These are phyloP conservation scores for Leccinum subrobustum DNA, from an alignment of 1,284 basidiomycete genomes.

Conservation along the genomic window DNA sequence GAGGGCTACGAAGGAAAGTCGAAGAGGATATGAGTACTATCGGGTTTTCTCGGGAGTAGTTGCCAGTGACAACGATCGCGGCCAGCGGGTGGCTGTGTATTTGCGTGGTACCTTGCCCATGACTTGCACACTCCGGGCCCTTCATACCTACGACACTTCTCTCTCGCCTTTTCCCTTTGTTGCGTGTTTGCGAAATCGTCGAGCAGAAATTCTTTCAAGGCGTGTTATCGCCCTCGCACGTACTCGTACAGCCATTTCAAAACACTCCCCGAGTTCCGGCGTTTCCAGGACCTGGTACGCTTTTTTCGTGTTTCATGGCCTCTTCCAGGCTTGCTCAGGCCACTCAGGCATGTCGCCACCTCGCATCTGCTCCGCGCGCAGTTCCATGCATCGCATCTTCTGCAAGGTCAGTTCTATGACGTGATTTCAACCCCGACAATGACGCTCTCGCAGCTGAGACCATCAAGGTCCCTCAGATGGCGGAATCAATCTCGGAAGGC, in stretches of 20 bases:
- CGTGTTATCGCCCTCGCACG: slow-evolving; percentile 67
- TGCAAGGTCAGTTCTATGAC: slow-evolving; percentile 54
- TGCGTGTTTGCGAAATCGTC: background rate
- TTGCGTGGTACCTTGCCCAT: background rate
- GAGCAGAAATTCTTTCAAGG: slow-evolving; percentile 63
- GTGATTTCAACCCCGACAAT: slow-evolving; percentile 7
- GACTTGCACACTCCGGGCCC: background rate
- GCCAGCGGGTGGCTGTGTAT: slow-evolving; percentile 22
- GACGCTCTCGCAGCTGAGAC: slow-evolving; percentile 61
- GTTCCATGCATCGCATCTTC: slow-evolving; percentile 66
- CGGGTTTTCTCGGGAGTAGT: slow-evolving; percentile 11
- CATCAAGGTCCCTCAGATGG: slow-evolving; percentile 98
- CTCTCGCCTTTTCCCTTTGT: background rate
- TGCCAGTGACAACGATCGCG: slow-evolving; percentile 1
- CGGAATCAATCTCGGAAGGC: slow-evolving; percentile 97
- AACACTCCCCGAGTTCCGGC: slow-evolving; percentile 38
- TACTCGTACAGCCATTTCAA: slow-evolving; percentile 48
- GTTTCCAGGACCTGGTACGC: slow-evolving; percentile 55
- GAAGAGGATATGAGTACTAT: slow-evolving; percentile 12
- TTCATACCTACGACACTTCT: background rate
- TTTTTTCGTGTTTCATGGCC: slow-evolving; percentile 8
- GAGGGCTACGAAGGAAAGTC: slow-evolving; percentile 55
- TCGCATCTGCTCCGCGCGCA: slow-evolving; percentile 51
- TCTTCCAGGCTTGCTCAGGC: slow-evolving; percentile 2
- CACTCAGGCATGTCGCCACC: slow-evolving; percentile 43